Evolutionary conservation across 495 filamentous ascomycete species (phyloP).

Genomic region (Neurospora terricola): DNA sequence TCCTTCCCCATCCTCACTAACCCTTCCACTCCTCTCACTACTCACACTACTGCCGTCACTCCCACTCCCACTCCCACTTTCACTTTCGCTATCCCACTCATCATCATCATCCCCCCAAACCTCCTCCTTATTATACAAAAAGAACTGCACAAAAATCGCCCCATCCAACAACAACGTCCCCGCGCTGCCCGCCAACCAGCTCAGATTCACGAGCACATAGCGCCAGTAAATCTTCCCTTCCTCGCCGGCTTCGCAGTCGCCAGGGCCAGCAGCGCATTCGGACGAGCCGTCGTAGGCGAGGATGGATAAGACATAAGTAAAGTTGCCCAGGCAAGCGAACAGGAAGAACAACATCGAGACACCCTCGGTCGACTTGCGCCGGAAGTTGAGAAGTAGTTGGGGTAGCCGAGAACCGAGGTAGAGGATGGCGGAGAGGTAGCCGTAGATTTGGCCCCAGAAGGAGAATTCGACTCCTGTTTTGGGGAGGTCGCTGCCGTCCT

Average conservation of each 20-base stretch:
- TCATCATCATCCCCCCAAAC: constrained; percentile 7
- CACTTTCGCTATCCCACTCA: constrained; percentile 4
- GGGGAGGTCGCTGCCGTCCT: constrained; percentile 1
- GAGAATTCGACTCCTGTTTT: constrained; percentile 16
- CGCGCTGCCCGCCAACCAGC: constrained; percentile 81
- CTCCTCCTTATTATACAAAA: constrained; percentile 52
- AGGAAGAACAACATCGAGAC: constrained; percentile 90
- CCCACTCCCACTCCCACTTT: constrained; percentile 7
- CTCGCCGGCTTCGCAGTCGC: constrained; percentile 46
- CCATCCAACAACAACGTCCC: constrained; percentile 79
- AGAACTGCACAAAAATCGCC: constrained; percentile 86
- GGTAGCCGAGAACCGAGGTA: constrained; percentile 85
- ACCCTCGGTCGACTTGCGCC: constrained; percentile 82
- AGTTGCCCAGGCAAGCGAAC: constrained; percentile 89
- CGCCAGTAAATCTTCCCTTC: constrained; percentile 50
- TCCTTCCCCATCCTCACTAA: constrained; percentile 20
- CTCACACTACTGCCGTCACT: constrained; percentile 5
- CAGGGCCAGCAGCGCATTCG: constrained; percentile 30
- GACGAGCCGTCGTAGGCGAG: constrained; percentile 63
- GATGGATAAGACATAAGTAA: constrained; percentile 89
- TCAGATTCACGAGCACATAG: constrained; percentile 80
- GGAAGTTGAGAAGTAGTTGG: constrained; percentile 82
- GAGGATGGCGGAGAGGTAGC: constrained; percentile 73
- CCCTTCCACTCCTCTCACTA: constrained; percentile 10
- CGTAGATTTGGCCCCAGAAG: constrained; percentile 72